Evolutionary conservation across 139 green algal species (phyloP).

Genomic region (Chlorella sp.): DNA sequence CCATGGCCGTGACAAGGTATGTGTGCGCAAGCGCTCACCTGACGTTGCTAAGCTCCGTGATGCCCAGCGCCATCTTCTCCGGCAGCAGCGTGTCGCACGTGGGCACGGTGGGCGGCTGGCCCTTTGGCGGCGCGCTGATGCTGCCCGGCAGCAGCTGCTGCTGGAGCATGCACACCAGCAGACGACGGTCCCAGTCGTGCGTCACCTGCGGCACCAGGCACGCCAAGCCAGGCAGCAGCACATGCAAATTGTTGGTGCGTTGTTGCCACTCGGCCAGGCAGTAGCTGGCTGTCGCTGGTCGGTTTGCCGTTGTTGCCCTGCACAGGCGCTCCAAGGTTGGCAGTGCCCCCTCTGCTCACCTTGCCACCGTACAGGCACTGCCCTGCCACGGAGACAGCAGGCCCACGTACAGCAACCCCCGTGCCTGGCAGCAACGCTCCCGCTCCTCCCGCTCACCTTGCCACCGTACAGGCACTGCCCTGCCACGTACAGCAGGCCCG

Average conservation of each 20-base stretch:
- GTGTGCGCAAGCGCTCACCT: background rate
- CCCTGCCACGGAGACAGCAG: conserved; percentile 29
- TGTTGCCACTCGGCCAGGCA: too few species aligned
- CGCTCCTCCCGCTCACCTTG: conserved; percentile 16
- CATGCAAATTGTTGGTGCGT: too few species aligned
- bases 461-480: conserved; percentile 42
- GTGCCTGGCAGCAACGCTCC: too few species aligned
- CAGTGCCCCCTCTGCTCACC: too few species aligned
- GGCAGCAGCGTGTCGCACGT: conserved; percentile 6
- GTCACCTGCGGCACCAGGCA: conserved; percentile 13
- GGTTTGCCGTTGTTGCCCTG: background rate
- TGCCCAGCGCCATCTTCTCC: background rate
- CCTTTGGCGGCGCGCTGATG: background rate
- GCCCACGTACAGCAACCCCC: too few species aligned
- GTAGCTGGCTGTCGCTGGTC: background rate
- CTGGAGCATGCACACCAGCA: conserved; percentile 25
- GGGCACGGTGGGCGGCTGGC: background rate
- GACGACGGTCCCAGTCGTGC: conserved; percentile 35
- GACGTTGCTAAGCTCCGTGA: background rate
- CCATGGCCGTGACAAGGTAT: too few species aligned
- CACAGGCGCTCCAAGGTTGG: too few species aligned
- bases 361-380: conserved; percentile 41
- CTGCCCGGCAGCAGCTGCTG: conserved; percentile 21
- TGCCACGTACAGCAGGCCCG: conserved; percentile 28
- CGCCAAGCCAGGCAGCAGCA: background rate